Base-by-base conservation (phyloP, 495 filamentous ascomycete genomes). In the Xylaria flabelliformis region DNA sequence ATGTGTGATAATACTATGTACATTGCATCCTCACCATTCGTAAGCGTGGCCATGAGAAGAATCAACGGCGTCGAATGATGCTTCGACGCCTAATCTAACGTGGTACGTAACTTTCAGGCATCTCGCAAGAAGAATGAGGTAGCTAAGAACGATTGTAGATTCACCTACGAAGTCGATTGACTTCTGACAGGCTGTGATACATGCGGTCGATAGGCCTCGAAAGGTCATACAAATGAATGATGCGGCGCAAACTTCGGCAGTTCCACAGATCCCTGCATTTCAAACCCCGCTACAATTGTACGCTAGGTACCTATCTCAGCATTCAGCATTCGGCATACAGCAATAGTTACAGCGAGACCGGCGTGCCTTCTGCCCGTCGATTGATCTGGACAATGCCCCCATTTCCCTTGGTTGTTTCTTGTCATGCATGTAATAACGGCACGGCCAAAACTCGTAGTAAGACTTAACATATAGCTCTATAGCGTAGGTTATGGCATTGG, bases 161-260 rank as follows among this genome's bases (percentile, higher is more conserved):
- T 34, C n/a, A 36, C 32, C 29, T 61, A 61, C 34, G 1, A 17
- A 21, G 58, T 39, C 39, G 17, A 61, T 39, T 61, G 34, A 39
- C 4, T 32, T 13, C 32, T 41, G 15, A 19, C n/a, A 21, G 12
- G 58, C 12, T n/a, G 58, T n/a, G 17, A 34, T n/a, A n/a, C 32
- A 59, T 29, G 12, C 21, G 10, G 61, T 44, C 19, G 44, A 64
- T 34, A 6, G n/a, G 61, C 61, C n/a, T 12, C 3, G 26, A 24
- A 62, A 39, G 36, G 34, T 36, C 12, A 12, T n/a, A 13, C 32
- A 24, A 26, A n/a, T 44, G 61, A 39, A 41, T 39, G 39, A 64
- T 29, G 61, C 44, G 36, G 61, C 61, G 61, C 61, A 64, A 44
- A 64, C n/a, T 44, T 64, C 61, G 61, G 61, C 61, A 64, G 61